Percentiles rank a stretch among this genome's conserved stretches.
Evolutionary conservation across 371 early-diverging fungal species (phyloP).

Genomic region (Rhizopus delemar): DNA sequence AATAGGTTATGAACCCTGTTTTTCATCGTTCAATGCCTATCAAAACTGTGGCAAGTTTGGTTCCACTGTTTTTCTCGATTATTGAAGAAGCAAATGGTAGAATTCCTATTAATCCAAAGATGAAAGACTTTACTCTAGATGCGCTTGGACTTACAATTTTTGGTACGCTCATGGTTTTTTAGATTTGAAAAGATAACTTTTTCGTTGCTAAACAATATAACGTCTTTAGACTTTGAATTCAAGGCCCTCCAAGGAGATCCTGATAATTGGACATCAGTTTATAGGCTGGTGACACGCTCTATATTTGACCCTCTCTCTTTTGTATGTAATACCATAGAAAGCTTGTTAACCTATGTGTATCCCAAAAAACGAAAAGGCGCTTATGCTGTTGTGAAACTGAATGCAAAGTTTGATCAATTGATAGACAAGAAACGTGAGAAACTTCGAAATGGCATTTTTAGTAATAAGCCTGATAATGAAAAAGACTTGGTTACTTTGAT

Average conservation of each 20-base stretch:
- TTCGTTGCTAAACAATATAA: background rate
- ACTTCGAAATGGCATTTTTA: constrained; percentile 8
- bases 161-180: constrained; percentile 4
- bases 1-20: constrained; percentile 39
- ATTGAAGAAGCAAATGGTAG: constrained; percentile 18
- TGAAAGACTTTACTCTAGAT: constrained; percentile 31
- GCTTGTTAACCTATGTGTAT: constrained; percentile 14
- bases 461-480: constrained; percentile 12
- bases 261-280: constrained; percentile 31
- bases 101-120: constrained; percentile 5
- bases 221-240: constrained; percentile 31
- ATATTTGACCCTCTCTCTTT: constrained; percentile 21
- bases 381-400: constrained; percentile 13
- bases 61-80: constrained; percentile 15
- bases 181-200: background rate
- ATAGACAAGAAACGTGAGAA: constrained; percentile 10
- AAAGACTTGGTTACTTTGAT: constrained; percentile 23
- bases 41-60: constrained; percentile 7
- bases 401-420: constrained; percentile 12
- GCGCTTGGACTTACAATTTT: constrained; percentile 32
- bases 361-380: constrained; percentile 22
- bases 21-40: constrained; percentile 45
- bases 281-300: constrained; percentile 15
- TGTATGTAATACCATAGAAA: constrained; percentile 14
- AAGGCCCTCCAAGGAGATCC: constrained; percentile 27